phyloP scores from a whole-genome alignment of 2,329 filamentous ascomycete species.

The Fusarium decemcellulare region DNA sequence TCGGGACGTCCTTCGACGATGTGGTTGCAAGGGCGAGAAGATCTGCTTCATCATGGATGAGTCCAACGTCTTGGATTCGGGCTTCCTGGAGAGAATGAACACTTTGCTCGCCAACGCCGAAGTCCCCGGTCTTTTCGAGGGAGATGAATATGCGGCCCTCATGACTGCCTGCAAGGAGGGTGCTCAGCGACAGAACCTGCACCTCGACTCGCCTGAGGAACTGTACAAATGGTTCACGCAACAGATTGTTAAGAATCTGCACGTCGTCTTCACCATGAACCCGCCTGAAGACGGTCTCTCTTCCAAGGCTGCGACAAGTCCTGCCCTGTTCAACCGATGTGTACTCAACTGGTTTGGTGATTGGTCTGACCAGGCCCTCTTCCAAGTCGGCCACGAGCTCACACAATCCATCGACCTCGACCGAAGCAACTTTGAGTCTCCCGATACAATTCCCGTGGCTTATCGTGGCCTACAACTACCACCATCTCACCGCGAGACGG shows the following conservation, averaged over 20 bases:
- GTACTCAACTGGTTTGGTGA: constrained; percentile 99
- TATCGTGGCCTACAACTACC: constrained; percentile 89
- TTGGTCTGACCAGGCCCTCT: constrained; percentile 99
- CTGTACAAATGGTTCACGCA: constrained; percentile 99
- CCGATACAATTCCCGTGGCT: constrained; percentile 92
- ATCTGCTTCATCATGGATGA: constrained; percentile 99
- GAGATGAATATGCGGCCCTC: constrained; percentile 97
- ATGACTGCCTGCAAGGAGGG: constrained; percentile 99
- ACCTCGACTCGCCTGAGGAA: constrained; percentile 97
- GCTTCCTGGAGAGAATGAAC: constrained; percentile 99
- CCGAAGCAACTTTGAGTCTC: constrained; percentile 85
- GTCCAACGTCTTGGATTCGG: constrained; percentile 97
- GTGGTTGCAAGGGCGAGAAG: constrained; percentile 98
- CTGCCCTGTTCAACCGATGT: constrained; percentile 98
- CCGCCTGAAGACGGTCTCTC: constrained; percentile 95
- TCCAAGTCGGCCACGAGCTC: constrained; percentile 96
- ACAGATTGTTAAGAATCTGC: constrained; percentile 98
- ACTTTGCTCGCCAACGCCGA: constrained; percentile 99
- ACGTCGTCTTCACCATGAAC: constrained; percentile 99
- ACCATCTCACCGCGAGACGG: constrained; percentile 89
- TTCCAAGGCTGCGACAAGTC: constrained; percentile 97
- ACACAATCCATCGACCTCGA: constrained; percentile 98
- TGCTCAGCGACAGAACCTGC: constrained; percentile 92
- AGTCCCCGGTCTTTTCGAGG: constrained; percentile 97
- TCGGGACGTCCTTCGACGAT: constrained; percentile 90